Conservation (phyloP, 139 green algal genomes). For the Chlamydomonas schloesseri region DNA sequence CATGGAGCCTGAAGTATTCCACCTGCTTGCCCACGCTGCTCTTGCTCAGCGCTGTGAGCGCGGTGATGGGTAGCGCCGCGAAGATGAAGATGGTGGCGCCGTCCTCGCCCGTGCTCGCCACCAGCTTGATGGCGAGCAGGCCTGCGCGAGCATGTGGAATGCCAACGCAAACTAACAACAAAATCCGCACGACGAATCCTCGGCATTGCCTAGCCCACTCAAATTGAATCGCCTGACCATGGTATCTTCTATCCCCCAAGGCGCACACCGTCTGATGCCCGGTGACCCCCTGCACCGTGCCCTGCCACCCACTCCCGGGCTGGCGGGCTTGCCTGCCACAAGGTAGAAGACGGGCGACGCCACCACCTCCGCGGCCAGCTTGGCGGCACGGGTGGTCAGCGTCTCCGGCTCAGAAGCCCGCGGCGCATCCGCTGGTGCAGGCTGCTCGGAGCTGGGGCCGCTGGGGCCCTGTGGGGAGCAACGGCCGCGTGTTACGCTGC, state of each 20-base stretch:
- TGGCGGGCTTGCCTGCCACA: slow-evolving; percentile 59
- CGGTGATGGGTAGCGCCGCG: slow-evolving; percentile 61
- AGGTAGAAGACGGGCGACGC: slow-evolving; percentile 67
- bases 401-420: not conserved
- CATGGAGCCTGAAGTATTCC: too few relatives aligned
- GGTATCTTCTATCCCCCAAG: too few relatives aligned
- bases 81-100: slow-evolving; percentile 61
- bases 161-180: too few relatives aligned
- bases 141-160: too few relatives aligned
- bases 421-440: not conserved
- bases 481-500: not conserved
- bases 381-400: slow-evolving; percentile 2
- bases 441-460: not conserved
- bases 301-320: too few relatives aligned
- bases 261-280: too few relatives aligned
- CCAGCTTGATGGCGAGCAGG: slow-evolving; percentile 58
- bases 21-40: slow-evolving; percentile 71
- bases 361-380: slow-evolving; percentile 57
- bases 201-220: too few relatives aligned
- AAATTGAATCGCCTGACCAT: too few relatives aligned
- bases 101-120: slow-evolving; percentile 62
- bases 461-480: not conserved
- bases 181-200: too few relatives aligned
- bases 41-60: slow-evolving; percentile 70
- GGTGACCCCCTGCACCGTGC: too few relatives aligned